phyloP scores from a whole-genome alignment of 2,329 filamentous ascomycete species.

The Scedosporium aurantiacum region DNA sequence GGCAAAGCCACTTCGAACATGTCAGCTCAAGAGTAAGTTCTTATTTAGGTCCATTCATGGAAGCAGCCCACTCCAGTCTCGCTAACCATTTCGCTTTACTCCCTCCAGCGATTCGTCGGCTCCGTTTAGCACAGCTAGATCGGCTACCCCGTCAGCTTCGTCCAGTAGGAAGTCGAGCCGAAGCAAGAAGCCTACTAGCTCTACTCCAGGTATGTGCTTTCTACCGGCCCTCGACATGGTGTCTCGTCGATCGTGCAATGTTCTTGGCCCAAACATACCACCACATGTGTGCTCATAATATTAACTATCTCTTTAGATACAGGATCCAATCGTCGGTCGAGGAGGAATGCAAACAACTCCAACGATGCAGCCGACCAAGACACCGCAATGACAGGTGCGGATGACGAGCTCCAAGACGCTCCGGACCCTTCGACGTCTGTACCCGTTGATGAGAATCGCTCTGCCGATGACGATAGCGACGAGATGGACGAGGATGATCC shows the following conservation, averaged over 20 bases:
- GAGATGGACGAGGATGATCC: conserved; percentile 47
- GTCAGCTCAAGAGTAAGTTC: conserved; percentile 60
- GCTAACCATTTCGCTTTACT: not conserved
- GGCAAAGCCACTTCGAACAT: conserved; percentile 50
- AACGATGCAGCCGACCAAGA: conserved; percentile 48
- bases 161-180: conserved; percentile 64
- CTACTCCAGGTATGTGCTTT: conserved; percentile 23
- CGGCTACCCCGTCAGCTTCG: conserved; percentile 38
- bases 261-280: not conserved
- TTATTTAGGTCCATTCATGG: not conserved
- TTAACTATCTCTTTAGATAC: not conserved
- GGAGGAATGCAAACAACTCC: conserved; percentile 40
- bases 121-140: not conserved
- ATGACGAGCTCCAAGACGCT: conserved; percentile 37
- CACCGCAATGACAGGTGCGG: conserved; percentile 59
- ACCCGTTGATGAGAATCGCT: conserved; percentile 23
- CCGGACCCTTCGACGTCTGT: conserved; percentile 31
- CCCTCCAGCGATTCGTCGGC: not conserved
- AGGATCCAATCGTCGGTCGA: conserved; percentile 30
- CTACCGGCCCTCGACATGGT: not conserved
- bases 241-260: not conserved
- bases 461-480: conserved; percentile 30
- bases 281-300: not conserved
- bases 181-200: conserved; percentile 47
- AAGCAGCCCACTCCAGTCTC: not conserved